Conservation (phyloP, 1,139 yeast genomes). For the Scheffersomyces segobiensis region DNA sequence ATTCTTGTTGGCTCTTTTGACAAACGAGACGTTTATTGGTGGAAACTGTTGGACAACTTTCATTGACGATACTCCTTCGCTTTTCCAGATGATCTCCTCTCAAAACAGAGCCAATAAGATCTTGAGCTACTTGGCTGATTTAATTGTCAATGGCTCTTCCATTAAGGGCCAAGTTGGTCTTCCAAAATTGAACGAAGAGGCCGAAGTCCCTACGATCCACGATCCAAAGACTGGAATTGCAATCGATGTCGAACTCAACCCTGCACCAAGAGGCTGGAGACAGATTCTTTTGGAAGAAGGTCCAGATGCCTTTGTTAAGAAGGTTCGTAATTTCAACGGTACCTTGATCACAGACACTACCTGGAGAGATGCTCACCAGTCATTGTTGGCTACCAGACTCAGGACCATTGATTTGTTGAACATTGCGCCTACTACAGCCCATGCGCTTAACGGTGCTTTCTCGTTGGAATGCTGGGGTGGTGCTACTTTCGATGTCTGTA, state of each 20-base stretch:
- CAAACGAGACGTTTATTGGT: slow-evolving; percentile 83
- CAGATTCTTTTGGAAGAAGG: slow-evolving; percentile 80
- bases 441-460: slow-evolving; percentile 87
- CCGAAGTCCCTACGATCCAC: slow-evolving; percentile 70
- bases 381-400: slow-evolving; percentile 95
- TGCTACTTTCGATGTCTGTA: slow-evolving; percentile 97
- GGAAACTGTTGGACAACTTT: slow-evolving; percentile 98
- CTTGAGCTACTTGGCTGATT: slow-evolving; percentile 84
- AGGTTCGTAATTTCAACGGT: slow-evolving; percentile 82
- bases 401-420: slow-evolving; percentile 89
- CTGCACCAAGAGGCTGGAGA: slow-evolving; percentile 86
- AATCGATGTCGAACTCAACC: slow-evolving; percentile 57
- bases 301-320: slow-evolving; percentile 84
- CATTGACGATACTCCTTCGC: slow-evolving; percentile 94
- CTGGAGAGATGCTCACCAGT: slow-evolving; percentile 99
- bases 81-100: slow-evolving; percentile 92
- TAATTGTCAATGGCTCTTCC: slow-evolving; percentile 92
- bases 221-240: slow-evolving; percentile 55
- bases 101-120: slow-evolving; percentile 97
- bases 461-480: slow-evolving; percentile 99
- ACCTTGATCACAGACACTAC: slow-evolving; percentile 96
- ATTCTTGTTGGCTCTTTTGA: slow-evolving; percentile 86
- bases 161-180: slow-evolving; percentile 93
- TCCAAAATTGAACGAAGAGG: slow-evolving; percentile 78
- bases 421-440: slow-evolving; percentile 92